Base-by-base conservation (phyloP, 305 asterid species). In the Coffea humblotiana region DNA sequence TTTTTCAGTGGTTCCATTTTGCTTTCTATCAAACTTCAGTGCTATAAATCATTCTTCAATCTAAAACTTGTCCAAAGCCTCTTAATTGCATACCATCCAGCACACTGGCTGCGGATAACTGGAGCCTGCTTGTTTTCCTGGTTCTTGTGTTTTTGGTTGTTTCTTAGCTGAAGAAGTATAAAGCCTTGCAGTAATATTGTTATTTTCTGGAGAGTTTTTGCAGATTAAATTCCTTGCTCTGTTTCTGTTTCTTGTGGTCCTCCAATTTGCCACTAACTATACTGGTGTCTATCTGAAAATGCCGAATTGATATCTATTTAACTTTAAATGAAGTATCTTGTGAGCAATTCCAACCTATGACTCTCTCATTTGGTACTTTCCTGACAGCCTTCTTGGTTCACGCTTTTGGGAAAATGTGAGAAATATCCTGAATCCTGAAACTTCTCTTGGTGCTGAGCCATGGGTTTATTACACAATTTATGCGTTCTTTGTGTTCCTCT, bases 401-500 rank as follows among this genome's bases (percentile, higher is more conserved):
- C 91, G 96, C 74, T 94, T 95, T 74, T 92, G 95, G 97, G 98
- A 84, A 78, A 81, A 82, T 69, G 76, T 90, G 79, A 94, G 88
- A 82, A 89, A 95, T 78, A 83, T 89, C 82, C 86, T 95, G 88
- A 92, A 94, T 88, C 99, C 99, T 0, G 92, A 85, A 80, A 92
- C 92, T 64, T 61, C 95, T 72, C 83, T 61, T 54, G 99, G 98
- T 71, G 97, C 98, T 35, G 94, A 78, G 77, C 98, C 99, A 74
- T 95, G 99, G 99, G 96, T 95, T 84, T 95, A 89, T 87, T 94
- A 95, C 87, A 69, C 93, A 54, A 81, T 92, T 48, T 95, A 94
- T 83, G 97, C 96, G 29, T 94, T 95, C 84, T 92, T 92, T 75
- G 98, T 95, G 68, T 95, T 95, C 89, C 85, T 91, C 76, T 94